Evolutionary conservation across 352 stramenopile species (phyloP).

Genomic region (Phytophthora chlamydospora): DNA sequence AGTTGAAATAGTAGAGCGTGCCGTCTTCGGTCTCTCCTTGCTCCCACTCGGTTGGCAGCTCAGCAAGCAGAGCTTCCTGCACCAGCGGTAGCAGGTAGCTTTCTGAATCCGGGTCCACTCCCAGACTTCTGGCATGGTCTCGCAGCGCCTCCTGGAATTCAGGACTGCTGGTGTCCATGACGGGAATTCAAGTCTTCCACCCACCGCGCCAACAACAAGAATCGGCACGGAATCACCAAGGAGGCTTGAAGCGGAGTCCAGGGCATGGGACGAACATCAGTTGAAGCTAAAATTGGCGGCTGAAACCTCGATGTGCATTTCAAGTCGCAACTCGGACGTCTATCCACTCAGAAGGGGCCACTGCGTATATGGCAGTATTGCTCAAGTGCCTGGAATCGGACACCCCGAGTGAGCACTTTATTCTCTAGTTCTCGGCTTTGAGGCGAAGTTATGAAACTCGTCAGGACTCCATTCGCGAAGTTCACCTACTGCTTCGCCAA

Average conservation of each 20-base stretch:
- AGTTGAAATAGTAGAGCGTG: conserved; percentile 76
- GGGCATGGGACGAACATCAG: conserved; percentile 11
- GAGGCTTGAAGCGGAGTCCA: conserved; percentile 4
- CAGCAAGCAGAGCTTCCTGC: conserved; percentile 59
- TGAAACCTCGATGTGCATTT: conserved; percentile 12
- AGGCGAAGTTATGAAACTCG: no score
- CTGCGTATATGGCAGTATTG: no score
- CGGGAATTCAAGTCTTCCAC: conserved; percentile 5
- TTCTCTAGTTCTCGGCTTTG: no score
- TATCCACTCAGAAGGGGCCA: no score
- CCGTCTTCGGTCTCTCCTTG: conserved; percentile 70
- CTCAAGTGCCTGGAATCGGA: no score
- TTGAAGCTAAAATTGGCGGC: conserved; percentile 21
- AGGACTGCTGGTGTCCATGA: conserved; percentile 48
- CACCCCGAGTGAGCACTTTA: no score
- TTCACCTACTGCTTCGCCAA: no score
- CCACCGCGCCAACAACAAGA: background rate
- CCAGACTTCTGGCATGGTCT: conserved; percentile 63
- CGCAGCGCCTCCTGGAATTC: conserved; percentile 67
- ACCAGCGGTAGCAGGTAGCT: conserved; percentile 53
- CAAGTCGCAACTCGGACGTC: no score
- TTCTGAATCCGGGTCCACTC: conserved; percentile 60
- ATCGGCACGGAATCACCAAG: background rate
- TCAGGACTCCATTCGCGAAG: no score
- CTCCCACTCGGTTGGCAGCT: conserved; percentile 60